phyloP scores from a whole-genome alignment of 306 rosid species.

The Medicago ruthenica region DNA sequence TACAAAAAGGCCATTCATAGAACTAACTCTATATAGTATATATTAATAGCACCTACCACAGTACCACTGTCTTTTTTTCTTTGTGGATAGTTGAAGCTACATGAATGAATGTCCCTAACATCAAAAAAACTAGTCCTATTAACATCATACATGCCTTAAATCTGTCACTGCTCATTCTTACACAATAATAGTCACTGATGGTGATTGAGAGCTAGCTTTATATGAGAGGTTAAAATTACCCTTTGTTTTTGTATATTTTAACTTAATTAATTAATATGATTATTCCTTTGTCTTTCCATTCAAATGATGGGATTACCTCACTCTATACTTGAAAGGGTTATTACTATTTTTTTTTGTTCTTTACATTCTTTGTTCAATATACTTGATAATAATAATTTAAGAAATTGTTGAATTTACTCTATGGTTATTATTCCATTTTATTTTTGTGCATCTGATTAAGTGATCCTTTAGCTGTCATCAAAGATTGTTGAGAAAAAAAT shows the following conservation, averaged over 20 bases:
- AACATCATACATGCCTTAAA: constrained; percentile 64
- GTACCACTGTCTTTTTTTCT: constrained; percentile 14
- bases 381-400: background rate
- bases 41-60: constrained; percentile 43
- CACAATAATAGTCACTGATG: constrained; percentile 60
- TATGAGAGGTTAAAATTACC: constrained; percentile 43
- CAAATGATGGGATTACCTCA: constrained; percentile 51
- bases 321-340: constrained; percentile 43
- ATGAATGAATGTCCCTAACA: constrained; percentile 50
- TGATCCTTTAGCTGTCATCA: constrained; percentile 39
- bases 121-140: constrained; percentile 52
- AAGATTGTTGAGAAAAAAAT: constrained; percentile 17
- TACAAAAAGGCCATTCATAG: constrained; percentile 46
- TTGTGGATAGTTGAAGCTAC: constrained; percentile 29
- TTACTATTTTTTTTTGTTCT: constrained; percentile 37
- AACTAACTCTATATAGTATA: constrained; percentile 40
- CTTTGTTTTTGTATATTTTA: constrained; percentile 26
- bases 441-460: background rate
- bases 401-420: constrained; percentile 28
- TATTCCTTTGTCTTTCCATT: constrained; percentile 47
- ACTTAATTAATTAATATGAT: constrained; percentile 34
- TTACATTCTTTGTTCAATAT: constrained; percentile 25
- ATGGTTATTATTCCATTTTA: constrained; percentile 26
- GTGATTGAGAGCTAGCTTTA: constrained; percentile 53
- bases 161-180: constrained; percentile 50